phyloP scores from a whole-genome alignment of 2,329 filamentous ascomycete genomes.

The Neonectria sp. region DNA sequence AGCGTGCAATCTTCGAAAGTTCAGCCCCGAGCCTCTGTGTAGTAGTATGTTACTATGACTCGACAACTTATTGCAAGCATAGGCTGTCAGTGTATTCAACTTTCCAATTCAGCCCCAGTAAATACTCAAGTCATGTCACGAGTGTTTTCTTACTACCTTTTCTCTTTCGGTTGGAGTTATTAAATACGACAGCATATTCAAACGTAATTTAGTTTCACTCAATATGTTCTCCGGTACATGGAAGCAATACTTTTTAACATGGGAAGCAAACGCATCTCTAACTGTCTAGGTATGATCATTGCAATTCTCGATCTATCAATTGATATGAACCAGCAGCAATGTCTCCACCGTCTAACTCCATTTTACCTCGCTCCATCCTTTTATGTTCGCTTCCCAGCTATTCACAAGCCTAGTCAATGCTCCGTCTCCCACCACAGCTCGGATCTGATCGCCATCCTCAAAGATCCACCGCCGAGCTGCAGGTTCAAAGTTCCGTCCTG shows the following conservation, averaged over 20 bases:
- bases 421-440: constrained; percentile 45
- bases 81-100: too few species aligned
- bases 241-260: background rate
- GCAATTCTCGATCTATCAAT: background rate
- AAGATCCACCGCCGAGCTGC: constrained; percentile 50
- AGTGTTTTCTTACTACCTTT: too few species aligned
- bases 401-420: constrained; percentile 48
- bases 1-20: too few species aligned
- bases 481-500: constrained; percentile 46
- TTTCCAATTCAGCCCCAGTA: too few species aligned
- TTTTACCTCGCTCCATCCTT: constrained; percentile 53
- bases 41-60: too few species aligned
- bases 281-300: background rate
- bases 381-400: constrained; percentile 54
- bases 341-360: constrained; percentile 46
- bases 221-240: too few species aligned
- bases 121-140: too few species aligned
- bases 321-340: background rate
- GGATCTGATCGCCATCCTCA: constrained; percentile 40
- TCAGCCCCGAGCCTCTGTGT: too few species aligned
- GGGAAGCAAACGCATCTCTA: background rate
- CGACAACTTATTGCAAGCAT: too few species aligned
- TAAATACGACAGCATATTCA: too few species aligned
- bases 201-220: too few species aligned
- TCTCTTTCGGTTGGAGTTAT: too few species aligned